Evolutionary conservation across 2,329 filamentous ascomycete genomes (phyloP), one percentile per base, ranked within the genome.

Genomic region (Passalora sequoiae): DNA sequence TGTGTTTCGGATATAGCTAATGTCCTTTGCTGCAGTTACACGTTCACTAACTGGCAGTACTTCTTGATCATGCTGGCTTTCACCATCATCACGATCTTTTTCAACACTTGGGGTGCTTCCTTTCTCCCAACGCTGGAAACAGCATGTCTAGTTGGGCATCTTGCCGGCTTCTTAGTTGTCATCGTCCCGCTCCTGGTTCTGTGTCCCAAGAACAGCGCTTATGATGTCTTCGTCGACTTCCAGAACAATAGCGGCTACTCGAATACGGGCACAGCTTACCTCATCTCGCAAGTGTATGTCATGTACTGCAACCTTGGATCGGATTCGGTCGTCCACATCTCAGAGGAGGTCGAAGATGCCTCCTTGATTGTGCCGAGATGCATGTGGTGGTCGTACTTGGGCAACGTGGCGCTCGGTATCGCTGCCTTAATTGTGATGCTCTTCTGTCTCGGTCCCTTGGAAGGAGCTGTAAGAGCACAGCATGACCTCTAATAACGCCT

Each of bases 101-200:
- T 55, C 45, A 55, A 55, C 40, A 55, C 52, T 1, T 54, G 47
- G 49, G 52, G 43, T 24, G 68, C 66, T 3, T 63, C 62, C 19
- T 49, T 69, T 2, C 44, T 61, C 4, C 58, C 56, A 1, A 42
- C 37, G 8, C 44, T 61, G 29, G 74, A 78, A 55, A 69, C 67
- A 0, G 42, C 46, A 4, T 57, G 55, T 33, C 46, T 65, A 27
- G 33, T 59, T 27, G 49, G 55, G 4, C 61, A 64, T 43, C 33
- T 59, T 4, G 43, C 51, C 15, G 62, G 60, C 1, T 65, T 63
- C 29, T 38, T 65, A 35, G 53, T 58, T 10, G 56, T 62, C 17
- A 37, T 64, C 25, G 56, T 62, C n/a, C 55, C 55, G 3, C 46
- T 63, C 1, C 50, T 50, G 52, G 50, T 60, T 3, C 45, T 62